phyloP scores from a whole-genome alignment of 495 filamentous ascomycete genomes.

The Tricharina praecox region DNA sequence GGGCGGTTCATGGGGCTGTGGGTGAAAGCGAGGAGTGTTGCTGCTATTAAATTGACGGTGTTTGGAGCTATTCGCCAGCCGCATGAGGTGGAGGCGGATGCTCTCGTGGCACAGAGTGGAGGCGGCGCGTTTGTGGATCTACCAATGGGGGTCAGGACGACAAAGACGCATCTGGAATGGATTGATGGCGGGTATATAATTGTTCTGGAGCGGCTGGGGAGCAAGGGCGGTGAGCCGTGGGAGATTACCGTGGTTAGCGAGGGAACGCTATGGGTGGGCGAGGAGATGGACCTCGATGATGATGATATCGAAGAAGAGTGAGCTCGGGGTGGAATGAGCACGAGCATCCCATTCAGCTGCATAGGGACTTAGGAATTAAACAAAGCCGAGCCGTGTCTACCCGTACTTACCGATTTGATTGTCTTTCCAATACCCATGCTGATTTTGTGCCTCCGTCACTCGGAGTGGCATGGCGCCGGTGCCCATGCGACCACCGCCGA shows the following conservation, averaged over 20 bases:
- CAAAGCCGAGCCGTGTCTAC: no score
- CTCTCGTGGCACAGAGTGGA: conserved; percentile 18
- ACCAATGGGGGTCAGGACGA: conserved; percentile 47
- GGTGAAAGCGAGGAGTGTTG: conserved; percentile 47
- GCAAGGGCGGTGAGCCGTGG: conserved; percentile 38
- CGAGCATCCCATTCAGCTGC: no score
- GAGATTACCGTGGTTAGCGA: conserved; percentile 56
- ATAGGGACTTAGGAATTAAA: no score
- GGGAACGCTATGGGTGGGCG: conserved; percentile 42
- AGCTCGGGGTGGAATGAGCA: no score
- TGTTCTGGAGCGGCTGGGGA: conserved; percentile 58
- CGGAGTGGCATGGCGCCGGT: no score
- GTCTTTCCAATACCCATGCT: no score
- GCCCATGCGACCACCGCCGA: no score
- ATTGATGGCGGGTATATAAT: conserved; percentile 54
- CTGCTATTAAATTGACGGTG: conserved; percentile 36
- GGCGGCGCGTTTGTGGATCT: conserved; percentile 53
- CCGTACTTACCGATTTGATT: no score
- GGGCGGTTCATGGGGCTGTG: conserved; percentile 18
- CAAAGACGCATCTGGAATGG: conserved; percentile 48
- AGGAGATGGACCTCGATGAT: no score
- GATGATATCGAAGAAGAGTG: no score
- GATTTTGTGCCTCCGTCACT: no score
- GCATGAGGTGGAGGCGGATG: conserved; percentile 6
- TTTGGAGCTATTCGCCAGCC: conserved; percentile 12